Evolutionary conservation across 2,329 filamentous ascomycete species (phyloP), one percentile per base, ranked within the genome.

Genomic region (Sporothrix dimorphospora): DNA sequence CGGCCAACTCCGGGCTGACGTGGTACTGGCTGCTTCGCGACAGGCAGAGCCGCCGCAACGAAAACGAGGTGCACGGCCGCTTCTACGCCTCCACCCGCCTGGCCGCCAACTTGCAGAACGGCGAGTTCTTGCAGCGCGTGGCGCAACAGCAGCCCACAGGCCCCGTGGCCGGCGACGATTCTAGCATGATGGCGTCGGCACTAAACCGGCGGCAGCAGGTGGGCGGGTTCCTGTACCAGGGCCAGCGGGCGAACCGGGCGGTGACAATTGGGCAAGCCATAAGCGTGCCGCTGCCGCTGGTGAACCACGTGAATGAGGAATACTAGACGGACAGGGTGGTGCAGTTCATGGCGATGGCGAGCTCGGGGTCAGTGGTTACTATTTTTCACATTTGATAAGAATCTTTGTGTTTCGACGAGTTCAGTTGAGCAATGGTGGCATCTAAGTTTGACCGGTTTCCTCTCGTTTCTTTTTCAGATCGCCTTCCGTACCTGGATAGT

Each of bases 1-100:
- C 53, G 42, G 9, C 66, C 21, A 30, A n/a, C 21, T 11, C 47
- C 7, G 40, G 9, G 34, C 27, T 40, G 11, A 55, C 47, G 19
- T 81, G 79, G 75, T 77, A 77, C 51, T 83, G 82, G 82, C 72
- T 77, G 14, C 74, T 74, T 1, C 63, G 79, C 0, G 74, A 77
- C 63, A 71, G 71, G 34, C 76, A 78, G 51, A 76, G 76, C 40
- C 73, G 76, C 7, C 79, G 80, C 66, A 71, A 69, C 42, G 86
- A 88, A 76, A 77, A 78, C 16, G 81, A 81, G 27, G 81, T 89
- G 68, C 81, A 83, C 72, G 87, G 87, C 68, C 82, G 87, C n/a
- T 89, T 89, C 79, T 89, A 89, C 79, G 85, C 87, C 19, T 85
- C 85, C n/a, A 79, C 83, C 72, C 81, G 83, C 72, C 81, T 89